Evolutionary conservation across 129 eudicot species (phyloP).

Genomic region (Flaveria ramosissima): DNA sequence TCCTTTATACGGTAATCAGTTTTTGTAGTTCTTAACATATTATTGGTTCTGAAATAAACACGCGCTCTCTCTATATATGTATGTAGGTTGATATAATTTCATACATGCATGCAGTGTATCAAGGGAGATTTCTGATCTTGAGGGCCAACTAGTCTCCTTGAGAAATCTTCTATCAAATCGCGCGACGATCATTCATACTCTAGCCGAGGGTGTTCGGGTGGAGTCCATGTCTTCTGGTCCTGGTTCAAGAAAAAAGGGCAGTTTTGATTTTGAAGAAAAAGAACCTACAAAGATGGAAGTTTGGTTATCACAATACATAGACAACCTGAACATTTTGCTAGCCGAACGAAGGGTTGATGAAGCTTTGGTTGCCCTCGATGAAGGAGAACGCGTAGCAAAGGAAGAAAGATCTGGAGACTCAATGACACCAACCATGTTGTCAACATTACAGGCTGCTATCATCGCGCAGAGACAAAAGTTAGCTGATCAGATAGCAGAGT

Average conservation of each 20-base stretch:
- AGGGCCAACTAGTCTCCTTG: constrained; percentile 82
- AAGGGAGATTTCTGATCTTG: constrained; percentile 90
- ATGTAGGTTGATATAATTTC: background rate
- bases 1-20: constrained; percentile 73
- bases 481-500: constrained; percentile 79
- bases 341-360: constrained; percentile 85
- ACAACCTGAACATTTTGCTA: constrained; percentile 64
- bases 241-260: constrained; percentile 37
- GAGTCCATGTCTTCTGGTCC: constrained; percentile 53
- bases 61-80: background rate
- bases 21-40: no score
- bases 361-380: constrained; percentile 66
- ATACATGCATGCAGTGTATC: constrained; percentile 59
- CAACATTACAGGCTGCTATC: constrained; percentile 54
- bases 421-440: constrained; percentile 37
- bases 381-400: constrained; percentile 65
- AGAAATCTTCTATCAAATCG: constrained; percentile 70
- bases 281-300: constrained; percentile 60
- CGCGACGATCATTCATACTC: constrained; percentile 59
- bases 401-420: constrained; percentile 37
- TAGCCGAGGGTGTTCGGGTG: constrained; percentile 73
- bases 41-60: background rate
- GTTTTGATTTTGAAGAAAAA: constrained; percentile 39
- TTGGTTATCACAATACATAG: constrained; percentile 69
- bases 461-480: constrained; percentile 59